A percentile compares a stretch with the other conserved stretches of the same genome.
phyloP scores from a whole-genome alignment of 1,139 yeast species.

The Saccharomycopsis hybrid region DNA sequence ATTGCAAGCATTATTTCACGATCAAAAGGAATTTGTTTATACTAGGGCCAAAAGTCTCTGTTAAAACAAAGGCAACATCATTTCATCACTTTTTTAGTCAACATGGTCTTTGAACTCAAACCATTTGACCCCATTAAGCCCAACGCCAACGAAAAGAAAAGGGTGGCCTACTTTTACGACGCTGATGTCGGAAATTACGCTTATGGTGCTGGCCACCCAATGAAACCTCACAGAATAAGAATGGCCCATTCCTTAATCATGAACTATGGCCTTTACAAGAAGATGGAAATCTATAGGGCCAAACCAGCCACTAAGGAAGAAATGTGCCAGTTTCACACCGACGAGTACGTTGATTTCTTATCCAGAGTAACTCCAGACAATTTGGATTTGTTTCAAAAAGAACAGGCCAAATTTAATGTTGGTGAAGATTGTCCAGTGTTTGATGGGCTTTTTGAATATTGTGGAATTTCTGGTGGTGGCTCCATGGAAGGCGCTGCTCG shows the following conservation, averaged over 20 bases:
- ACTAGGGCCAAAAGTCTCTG: no score
- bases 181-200: conserved; percentile 93
- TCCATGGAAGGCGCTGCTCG: conserved; percentile 97
- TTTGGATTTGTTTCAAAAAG: conserved; percentile 83
- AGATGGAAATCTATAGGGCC: conserved; percentile 93
- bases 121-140: conserved; percentile 58
- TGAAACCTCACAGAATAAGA: conserved; percentile 98
- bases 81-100: not conserved
- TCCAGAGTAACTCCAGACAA: conserved; percentile 94
- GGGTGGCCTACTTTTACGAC: conserved; percentile 63
- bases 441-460: conserved; percentile 92
- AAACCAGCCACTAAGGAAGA: conserved; percentile 98
- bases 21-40: no score
- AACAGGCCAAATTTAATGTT: conserved; percentile 89
- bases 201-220: conserved; percentile 97
- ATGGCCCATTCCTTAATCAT: conserved; percentile 96
- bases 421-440: conserved; percentile 98
- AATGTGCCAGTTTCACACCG: conserved; percentile 98
- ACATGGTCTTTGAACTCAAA: conserved; percentile 37
- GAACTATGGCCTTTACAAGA: conserved; percentile 94
- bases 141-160: conserved; percentile 50
- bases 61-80: no score
- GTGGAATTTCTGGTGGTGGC: conserved; percentile 94
- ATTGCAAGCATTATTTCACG: no score
- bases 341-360: conserved; percentile 90